A percentile compares a stretch with the other conserved stretches of the same genome.
These are phyloP conservation scores for Sporobolomyces phaffii DNA, from an alignment of 768 basidiomycete genomes.

Conservation along the genomic window DNA sequence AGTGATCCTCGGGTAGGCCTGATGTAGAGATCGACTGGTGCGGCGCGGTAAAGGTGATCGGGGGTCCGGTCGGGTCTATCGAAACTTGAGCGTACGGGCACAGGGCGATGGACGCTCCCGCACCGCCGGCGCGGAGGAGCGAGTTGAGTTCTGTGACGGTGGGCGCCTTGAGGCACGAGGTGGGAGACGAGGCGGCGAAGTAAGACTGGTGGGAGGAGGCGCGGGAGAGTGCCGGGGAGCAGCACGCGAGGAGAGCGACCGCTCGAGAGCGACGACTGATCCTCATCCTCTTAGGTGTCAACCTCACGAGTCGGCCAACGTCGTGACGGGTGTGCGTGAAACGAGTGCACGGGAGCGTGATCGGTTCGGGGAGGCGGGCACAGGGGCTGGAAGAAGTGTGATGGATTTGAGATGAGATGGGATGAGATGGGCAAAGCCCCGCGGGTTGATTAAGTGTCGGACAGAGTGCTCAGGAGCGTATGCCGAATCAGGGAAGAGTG, in stretches of 20 bases:
- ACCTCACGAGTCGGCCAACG: too few relatives aligned
- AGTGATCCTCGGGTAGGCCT: constrained; percentile 26
- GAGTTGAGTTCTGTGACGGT: constrained; percentile 23
- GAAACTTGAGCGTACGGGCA: constrained; percentile 28
- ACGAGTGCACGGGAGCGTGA: background rate
- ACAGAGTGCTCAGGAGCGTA: too few relatives aligned
- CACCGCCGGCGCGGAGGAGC: constrained; percentile 24
- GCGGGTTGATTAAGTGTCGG: too few relatives aligned
- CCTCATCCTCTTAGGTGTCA: too few relatives aligned
- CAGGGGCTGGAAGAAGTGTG: background rate
- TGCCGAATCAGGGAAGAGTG: too few relatives aligned
- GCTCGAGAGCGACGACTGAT: too few relatives aligned
- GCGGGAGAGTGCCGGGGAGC: background rate
- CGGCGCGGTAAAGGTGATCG: constrained; percentile 34
- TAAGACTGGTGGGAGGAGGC: background rate
- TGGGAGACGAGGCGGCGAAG: background rate
- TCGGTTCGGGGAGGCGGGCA: background rate
- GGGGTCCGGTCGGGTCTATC: constrained; percentile 19
- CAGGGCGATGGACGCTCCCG: constrained; percentile 13
- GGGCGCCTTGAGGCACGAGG: constrained; percentile 18
- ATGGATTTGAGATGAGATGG: too few relatives aligned
- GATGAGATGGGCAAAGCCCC: too few relatives aligned
- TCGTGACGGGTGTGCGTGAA: too few relatives aligned
- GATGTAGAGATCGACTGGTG: constrained; percentile 26
- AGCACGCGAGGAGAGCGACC: too few relatives aligned